phyloP scores from a whole-genome alignment of 2,329 filamentous ascomycete species.

The Paraphaeosphaeria minitans region DNA sequence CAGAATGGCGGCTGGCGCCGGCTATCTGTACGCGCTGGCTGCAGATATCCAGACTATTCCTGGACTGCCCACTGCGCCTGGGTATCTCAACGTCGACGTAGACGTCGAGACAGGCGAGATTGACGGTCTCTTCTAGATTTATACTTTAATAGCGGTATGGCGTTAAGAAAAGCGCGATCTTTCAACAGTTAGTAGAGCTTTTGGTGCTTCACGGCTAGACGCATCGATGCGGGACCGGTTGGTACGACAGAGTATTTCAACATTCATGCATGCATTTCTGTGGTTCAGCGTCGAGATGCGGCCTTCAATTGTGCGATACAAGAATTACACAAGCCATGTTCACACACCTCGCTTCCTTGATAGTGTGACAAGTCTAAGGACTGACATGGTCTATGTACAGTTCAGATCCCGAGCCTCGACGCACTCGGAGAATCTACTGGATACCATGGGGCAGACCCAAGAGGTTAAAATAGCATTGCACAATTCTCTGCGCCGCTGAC shows the following conservation, averaged over 20 bases:
- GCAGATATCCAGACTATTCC: slow-evolving; percentile 99
- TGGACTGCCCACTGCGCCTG: slow-evolving; percentile 90
- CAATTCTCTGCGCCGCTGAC: too few relatives aligned
- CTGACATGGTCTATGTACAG: not conserved
- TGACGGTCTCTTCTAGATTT: slow-evolving; percentile 76
- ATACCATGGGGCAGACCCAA: too few relatives aligned
- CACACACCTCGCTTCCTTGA: not conserved
- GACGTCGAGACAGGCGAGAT: slow-evolving; percentile 59
- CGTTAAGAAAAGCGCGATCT: slow-evolving; percentile 13
- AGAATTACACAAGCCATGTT: not conserved
- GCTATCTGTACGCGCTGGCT: slow-evolving; percentile 80
- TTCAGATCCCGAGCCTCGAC: not conserved
- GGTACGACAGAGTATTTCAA: slow-evolving; percentile 10
- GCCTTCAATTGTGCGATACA: not conserved
- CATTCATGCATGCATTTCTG: slow-evolving; percentile 3
- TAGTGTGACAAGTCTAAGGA: not conserved
- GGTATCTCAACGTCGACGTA: slow-evolving; percentile 90
- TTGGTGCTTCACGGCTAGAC: slow-evolving; percentile 6
- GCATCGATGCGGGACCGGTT: not conserved
- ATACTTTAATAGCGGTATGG: slow-evolving; percentile 3
- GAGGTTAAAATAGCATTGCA: too few relatives aligned
- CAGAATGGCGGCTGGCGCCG: slow-evolving; percentile 88
- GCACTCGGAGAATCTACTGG: too few relatives aligned
- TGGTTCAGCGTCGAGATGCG: not conserved
- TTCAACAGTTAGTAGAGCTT: slow-evolving; percentile 13